These are phyloP conservation scores for Mrakia hoshinonis DNA, from an alignment of 768 basidiomycete genomes.

Conservation along the genomic window DNA sequence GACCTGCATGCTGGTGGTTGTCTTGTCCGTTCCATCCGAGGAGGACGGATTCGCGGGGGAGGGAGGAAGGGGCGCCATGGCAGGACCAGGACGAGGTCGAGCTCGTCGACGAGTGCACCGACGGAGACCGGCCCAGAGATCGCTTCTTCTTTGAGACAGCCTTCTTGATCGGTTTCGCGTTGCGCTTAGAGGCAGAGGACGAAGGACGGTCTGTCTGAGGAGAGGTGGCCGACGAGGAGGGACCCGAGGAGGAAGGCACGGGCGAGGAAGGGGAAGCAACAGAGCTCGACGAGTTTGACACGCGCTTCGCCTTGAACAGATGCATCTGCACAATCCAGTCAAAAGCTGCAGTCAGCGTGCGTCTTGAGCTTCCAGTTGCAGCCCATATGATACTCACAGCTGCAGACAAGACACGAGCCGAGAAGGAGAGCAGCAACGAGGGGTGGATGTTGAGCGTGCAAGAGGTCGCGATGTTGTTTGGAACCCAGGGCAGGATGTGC, in stretches of 20 bases:
- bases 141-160: background rate
- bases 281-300: background rate
- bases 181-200: background rate
- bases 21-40: conserved; percentile 5
- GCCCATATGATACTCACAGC: no score
- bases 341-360: background rate
- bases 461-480: no score
- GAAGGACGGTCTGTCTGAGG: background rate
- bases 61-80: background rate
- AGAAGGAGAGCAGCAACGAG: no score
- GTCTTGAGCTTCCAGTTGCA: no score
- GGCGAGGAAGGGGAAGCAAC: background rate
- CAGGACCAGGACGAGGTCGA: conserved; percentile 12
- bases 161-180: conserved; percentile 2
- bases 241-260: background rate
- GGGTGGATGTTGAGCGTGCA: no score
- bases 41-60: background rate
- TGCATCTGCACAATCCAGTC: background rate
- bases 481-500: no score
- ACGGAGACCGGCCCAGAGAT: background rate
- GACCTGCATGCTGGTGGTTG: background rate
- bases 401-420: no score
- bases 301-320: background rate
- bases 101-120: background rate
- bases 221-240: background rate